Evolutionary conservation across 805 yeast species (phyloP).

Genomic region (Pichia ethanolica): DNA sequence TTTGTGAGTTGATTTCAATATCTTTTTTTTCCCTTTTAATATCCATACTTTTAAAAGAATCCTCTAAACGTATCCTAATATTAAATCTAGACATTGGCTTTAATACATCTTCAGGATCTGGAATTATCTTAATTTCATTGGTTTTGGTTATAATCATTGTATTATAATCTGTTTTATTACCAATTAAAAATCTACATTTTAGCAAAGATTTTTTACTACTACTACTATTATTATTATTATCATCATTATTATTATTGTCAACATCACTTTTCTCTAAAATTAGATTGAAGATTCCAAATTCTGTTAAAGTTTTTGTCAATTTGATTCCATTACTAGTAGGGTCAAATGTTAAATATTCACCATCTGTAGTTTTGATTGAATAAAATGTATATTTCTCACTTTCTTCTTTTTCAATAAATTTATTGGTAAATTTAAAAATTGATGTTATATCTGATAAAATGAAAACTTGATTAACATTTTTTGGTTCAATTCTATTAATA

Average conservation of each 20-base stretch:
- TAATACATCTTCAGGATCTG: slow-evolving; percentile 24
- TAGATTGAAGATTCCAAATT: slow-evolving; percentile 22
- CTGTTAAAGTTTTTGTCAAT: slow-evolving; percentile 23
- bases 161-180: slow-evolving; percentile 10
- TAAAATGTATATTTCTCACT: not conserved
- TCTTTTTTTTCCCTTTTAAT: slow-evolving; percentile 4
- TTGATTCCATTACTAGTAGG: slow-evolving; percentile 10
- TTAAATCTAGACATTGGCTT: slow-evolving; percentile 18
- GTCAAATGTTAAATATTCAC: slow-evolving; percentile 20
- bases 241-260: too few relatives aligned
- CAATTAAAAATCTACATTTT: slow-evolving; percentile 12
- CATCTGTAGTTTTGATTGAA: slow-evolving; percentile 21
- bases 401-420: slow-evolving; percentile 4
- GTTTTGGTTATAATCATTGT: slow-evolving; percentile 16
- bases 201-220: not conserved
- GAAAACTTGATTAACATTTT: slow-evolving; percentile 21
- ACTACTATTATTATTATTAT: too few relatives aligned
- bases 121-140: slow-evolving; percentile 19
- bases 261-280: slow-evolving; percentile 2
- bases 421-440: slow-evolving; percentile 1
- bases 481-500: slow-evolving; percentile 20
- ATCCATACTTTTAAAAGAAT: slow-evolving; percentile 17
- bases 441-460: slow-evolving; percentile 15
- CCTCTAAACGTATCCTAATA: slow-evolving; percentile 22
- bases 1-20: slow-evolving; percentile 10